phyloP scores from a whole-genome alignment of 306 rosid genomes.

The Amphicarpaea edgeworthii region DNA sequence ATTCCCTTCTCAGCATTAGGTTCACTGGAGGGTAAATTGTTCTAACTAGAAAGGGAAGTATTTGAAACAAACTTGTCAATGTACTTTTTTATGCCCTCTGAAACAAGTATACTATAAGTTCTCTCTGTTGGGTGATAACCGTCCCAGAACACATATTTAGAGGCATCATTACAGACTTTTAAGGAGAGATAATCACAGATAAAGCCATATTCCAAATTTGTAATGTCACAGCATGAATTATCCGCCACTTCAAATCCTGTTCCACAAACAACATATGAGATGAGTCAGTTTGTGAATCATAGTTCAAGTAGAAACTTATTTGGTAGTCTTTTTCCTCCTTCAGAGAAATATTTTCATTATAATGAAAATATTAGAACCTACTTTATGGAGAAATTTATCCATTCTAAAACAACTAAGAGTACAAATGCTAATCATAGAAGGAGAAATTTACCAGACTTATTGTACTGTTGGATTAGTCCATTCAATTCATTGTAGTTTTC shows the following conservation, averaged over 20 bases:
- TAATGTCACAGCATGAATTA: conserved; percentile 62
- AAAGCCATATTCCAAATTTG: conserved; percentile 54
- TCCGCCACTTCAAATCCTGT: conserved; percentile 58
- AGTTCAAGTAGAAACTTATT: neutral
- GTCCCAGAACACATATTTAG: conserved; percentile 68
- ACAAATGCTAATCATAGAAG: neutral
- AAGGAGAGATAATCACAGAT: conserved; percentile 45
- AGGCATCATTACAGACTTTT: conserved; percentile 47
- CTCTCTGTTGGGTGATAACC: conserved; percentile 64
- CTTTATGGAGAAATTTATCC: neutral
- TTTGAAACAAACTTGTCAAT: conserved; percentile 48
- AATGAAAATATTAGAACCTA: neutral
- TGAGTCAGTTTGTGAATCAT: neutral
- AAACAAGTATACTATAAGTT: conserved; percentile 37
- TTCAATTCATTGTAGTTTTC: conserved; percentile 41
- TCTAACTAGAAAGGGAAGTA: neutral
- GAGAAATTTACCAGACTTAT: conserved; percentile 47
- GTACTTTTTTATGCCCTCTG: neutral
- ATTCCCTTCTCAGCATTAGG: conserved; percentile 10
- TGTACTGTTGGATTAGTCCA: conserved; percentile 51
- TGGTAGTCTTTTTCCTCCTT: neutral
- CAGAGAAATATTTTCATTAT: neutral
- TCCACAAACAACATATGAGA: conserved; percentile 38
- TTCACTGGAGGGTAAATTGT: conserved; percentile 12
- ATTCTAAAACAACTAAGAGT: neutral